These are phyloP conservation scores for Pleurotus djamor DNA, from an alignment of 768 basidiomycete genomes.

Conservation along the genomic window DNA sequence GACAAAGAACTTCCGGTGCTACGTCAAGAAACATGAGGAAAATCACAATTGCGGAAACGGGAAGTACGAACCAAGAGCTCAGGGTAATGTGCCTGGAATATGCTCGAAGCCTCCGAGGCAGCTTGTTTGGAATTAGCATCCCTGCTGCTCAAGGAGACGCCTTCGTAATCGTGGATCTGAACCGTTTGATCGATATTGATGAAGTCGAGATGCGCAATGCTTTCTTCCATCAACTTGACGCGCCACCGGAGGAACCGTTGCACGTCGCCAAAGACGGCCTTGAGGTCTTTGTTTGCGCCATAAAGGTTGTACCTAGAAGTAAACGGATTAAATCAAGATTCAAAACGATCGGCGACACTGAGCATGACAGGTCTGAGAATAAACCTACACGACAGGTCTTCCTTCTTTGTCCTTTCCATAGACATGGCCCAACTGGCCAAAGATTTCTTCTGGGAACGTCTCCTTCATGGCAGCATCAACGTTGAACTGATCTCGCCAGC, in stretches of 20 bases:
- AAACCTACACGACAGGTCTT: conserved; percentile 64
- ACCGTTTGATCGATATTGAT: conserved; percentile 68
- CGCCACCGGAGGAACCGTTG: conserved; percentile 84
- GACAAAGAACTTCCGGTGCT: conserved; percentile 64
- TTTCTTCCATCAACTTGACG: conserved; percentile 73
- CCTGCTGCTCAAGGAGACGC: conserved; percentile 62
- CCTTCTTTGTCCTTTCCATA: conserved; percentile 72
- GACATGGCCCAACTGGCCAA: conserved; percentile 61
- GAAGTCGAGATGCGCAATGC: conserved; percentile 65
- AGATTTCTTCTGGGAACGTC: conserved; percentile 59
- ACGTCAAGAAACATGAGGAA: not conserved
- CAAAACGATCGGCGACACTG: not conserved
- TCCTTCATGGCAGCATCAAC: conserved; percentile 59
- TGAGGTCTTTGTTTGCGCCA: conserved; percentile 63
- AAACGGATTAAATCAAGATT: not conserved
- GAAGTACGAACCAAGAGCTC: conserved; percentile 62
- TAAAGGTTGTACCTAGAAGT: conserved; percentile 71
- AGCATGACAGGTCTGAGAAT: not conserved
- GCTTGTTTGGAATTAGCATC: conserved; percentile 77
- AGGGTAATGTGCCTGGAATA: conserved; percentile 78
- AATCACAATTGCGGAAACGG: not conserved
- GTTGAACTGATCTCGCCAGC: conserved; percentile 70
- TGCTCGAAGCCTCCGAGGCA: conserved; percentile 68
- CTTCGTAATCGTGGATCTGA: conserved; percentile 80
- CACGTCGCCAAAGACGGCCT: conserved; percentile 75